A percentile compares a stretch with the other conserved stretches of the same genome.
These are phyloP conservation scores for Phytophthora pistaciae DNA, from an alignment of 352 stramenopile genomes.

Conservation along the genomic window DNA sequence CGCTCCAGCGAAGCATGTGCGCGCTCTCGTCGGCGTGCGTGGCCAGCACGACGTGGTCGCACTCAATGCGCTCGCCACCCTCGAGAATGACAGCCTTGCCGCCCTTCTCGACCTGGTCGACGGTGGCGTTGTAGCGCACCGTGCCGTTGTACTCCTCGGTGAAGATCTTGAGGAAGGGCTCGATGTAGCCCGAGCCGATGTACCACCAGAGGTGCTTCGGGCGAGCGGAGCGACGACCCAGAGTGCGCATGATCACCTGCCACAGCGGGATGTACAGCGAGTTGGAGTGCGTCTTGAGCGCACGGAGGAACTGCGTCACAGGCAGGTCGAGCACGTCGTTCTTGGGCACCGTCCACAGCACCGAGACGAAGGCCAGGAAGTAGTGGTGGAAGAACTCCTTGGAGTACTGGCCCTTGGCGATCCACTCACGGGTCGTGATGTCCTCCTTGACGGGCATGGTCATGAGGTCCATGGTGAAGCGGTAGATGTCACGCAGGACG, in stretches of 20 bases:
- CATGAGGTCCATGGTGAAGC: slow-evolving; percentile 90
- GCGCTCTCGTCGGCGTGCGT: slow-evolving; percentile 85
- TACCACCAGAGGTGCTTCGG: slow-evolving; percentile 90
- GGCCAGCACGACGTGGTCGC: slow-evolving; percentile 87
- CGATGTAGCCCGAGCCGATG: slow-evolving; percentile 84
- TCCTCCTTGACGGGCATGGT: slow-evolving; percentile 81
- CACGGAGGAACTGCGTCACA: slow-evolving; percentile 87
- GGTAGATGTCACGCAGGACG: slow-evolving; percentile 88
- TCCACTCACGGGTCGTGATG: slow-evolving; percentile 86
- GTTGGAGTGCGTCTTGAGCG: slow-evolving; percentile 89
- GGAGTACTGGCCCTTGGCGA: slow-evolving; percentile 75
- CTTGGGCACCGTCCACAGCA: slow-evolving; percentile 89
- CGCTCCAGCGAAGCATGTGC: slow-evolving; percentile 79
- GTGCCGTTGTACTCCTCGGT: slow-evolving; percentile 81
- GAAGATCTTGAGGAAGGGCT: slow-evolving; percentile 90
- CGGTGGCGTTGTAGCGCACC: slow-evolving; percentile 82
- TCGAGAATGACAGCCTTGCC: slow-evolving; percentile 84
- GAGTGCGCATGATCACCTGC: slow-evolving; percentile 80
- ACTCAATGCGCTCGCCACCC: slow-evolving; percentile 78
- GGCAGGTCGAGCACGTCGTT: slow-evolving; percentile 85
- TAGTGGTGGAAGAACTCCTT: slow-evolving; percentile 89
- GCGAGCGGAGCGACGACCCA: slow-evolving; percentile 78
- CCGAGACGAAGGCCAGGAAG: slow-evolving; percentile 87
- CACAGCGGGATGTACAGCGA: slow-evolving; percentile 89
- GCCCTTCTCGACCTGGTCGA: slow-evolving; percentile 74